Conservation (phyloP, 805 yeast genomes). For the Yarrowia keelungensis region DNA sequence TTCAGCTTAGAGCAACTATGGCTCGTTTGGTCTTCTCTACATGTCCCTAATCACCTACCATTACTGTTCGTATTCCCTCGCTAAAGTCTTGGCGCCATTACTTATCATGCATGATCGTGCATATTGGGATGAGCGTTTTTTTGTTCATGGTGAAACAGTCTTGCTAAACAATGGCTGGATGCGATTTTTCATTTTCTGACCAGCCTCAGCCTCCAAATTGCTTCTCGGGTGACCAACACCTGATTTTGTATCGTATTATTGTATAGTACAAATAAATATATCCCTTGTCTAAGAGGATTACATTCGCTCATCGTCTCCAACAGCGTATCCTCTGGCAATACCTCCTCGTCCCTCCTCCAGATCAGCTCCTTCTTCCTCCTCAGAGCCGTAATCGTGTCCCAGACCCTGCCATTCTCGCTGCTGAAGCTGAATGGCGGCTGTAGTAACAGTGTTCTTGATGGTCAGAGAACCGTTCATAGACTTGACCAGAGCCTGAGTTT, state of each 20-base stretch:
- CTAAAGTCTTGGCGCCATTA: slow-evolving; percentile 10
- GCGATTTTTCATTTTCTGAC: background rate
- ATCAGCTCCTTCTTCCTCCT: slow-evolving; percentile 69
- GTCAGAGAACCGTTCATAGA: slow-evolving; percentile 65
- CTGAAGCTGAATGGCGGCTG: slow-evolving; percentile 81
- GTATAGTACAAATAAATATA: slow-evolving; percentile 29
- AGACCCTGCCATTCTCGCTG: slow-evolving; percentile 83
- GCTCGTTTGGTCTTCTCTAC: background rate
- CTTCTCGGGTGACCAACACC: background rate
- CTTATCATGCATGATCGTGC: slow-evolving; percentile 33
- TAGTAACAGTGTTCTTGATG: slow-evolving; percentile 80
- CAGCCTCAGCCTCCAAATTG: background rate
- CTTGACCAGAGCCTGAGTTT: slow-evolving; percentile 51
- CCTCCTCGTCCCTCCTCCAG: slow-evolving; percentile 87
- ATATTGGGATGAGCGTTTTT: slow-evolving; percentile 31
- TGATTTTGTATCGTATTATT: background rate
- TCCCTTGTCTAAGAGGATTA: slow-evolving; percentile 4
- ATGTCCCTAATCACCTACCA: background rate
- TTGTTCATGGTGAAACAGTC: background rate
- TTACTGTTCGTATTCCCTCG: too few relatives aligned
- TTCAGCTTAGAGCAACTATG: too few relatives aligned
- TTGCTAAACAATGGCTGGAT: background rate
- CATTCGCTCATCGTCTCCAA: slow-evolving; percentile 37
- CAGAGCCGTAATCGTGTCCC: slow-evolving; percentile 75
- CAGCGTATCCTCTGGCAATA: slow-evolving; percentile 81